Percentiles rank a stretch among this genome's conserved stretches.
phyloP scores from a whole-genome alignment of 2,329 filamentous ascomycete genomes.

The Colletotrichum cordylinicola region DNA sequence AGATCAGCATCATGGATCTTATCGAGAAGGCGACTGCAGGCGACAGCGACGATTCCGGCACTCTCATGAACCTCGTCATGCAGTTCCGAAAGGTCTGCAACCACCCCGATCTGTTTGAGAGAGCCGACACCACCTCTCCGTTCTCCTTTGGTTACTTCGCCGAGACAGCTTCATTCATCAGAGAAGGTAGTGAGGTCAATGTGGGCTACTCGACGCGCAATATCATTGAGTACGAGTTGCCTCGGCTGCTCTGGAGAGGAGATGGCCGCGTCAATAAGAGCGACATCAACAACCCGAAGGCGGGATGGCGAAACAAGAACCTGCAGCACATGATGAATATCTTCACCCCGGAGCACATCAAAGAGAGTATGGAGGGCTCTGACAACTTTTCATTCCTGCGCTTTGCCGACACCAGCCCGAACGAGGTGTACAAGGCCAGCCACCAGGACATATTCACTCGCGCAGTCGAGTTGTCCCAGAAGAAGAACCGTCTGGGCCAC shows the following conservation, averaged over 20 bases:
- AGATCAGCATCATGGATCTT: slow-evolving; percentile 98
- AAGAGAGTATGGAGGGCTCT: slow-evolving; percentile 63
- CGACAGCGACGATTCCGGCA: slow-evolving; percentile 93
- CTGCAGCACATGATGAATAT: slow-evolving; percentile 87
- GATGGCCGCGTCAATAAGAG: slow-evolving; percentile 78
- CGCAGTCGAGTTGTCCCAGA: slow-evolving; percentile 64
- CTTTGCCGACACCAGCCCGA: slow-evolving; percentile 79
- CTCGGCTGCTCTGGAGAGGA: slow-evolving; percentile 81
- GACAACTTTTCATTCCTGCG: slow-evolving; percentile 88
- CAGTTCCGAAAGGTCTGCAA: slow-evolving; percentile 99
- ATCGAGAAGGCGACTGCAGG: slow-evolving; percentile 96
- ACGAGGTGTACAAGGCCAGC: slow-evolving; percentile 74
- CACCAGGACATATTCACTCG: slow-evolving; percentile 77
- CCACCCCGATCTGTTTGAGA: slow-evolving; percentile 95
- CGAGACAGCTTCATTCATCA: slow-evolving; percentile 93
- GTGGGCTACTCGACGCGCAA: slow-evolving; percentile 90
- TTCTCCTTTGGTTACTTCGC: slow-evolving; percentile 87
- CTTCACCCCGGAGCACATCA: slow-evolving; percentile 82
- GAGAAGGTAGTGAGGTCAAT: slow-evolving; percentile 80
- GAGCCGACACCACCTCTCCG: slow-evolving; percentile 88
- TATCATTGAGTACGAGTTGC: slow-evolving; percentile 83
- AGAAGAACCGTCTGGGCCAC: slow-evolving; percentile 65
- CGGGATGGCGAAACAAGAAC: slow-evolving; percentile 82
- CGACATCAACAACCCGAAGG: slow-evolving; percentile 73
- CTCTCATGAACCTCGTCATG: slow-evolving; percentile 99